Base-by-base conservation (phyloP, 2,329 filamentous ascomycete species). In the Cladosporium sp. region DNA sequence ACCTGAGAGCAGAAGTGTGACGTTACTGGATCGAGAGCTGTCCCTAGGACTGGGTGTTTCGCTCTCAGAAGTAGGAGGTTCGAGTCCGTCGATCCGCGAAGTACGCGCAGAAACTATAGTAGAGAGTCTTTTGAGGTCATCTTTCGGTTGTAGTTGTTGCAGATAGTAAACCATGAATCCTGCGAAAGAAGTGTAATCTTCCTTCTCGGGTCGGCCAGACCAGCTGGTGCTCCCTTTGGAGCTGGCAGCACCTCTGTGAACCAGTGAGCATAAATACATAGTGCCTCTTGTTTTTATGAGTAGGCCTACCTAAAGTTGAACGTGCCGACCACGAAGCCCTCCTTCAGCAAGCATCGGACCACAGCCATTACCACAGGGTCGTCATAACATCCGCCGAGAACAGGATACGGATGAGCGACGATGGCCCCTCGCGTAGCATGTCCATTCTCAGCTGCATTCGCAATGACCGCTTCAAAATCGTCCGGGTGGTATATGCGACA, bases 391-490 rank as follows among this genome's bases (percentile, higher is more conserved):
- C 94, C 95, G 4, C 95, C 95, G 61, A 98, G 81, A 0, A 92
- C 89, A 38, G 92, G 92, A 75, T 98, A 98, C 0, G 95, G 94
- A 77, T 98, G 95, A 14, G 93, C 93, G 47, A 98, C 81, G 3
- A 97, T 82, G 0, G 88, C 88, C 3, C 83, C 86, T 54, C 65
- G 64, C 30, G 66, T 63, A 12, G 30, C 38, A 26, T 38, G 36
- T 15, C n/a, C 15, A 14, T 58, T 28, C 11, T 61, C 12, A 15
- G 30, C 11, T 10, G 21, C 30, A 63, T 26, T 44, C 47, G 21
- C 12, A 63, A 28, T 6, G 30, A 55, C 3, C 65, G 41, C 51
- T 26, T 62, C 52, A 3, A 64, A 54, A 6, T 64, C 32, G 14
- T 59, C 59, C 44, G 79, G 71, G 72, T 95, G 89, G 78, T 95